Conservation (phyloP, 2,329 filamentous ascomycete genomes). For the Diaporthe sp. region DNA sequence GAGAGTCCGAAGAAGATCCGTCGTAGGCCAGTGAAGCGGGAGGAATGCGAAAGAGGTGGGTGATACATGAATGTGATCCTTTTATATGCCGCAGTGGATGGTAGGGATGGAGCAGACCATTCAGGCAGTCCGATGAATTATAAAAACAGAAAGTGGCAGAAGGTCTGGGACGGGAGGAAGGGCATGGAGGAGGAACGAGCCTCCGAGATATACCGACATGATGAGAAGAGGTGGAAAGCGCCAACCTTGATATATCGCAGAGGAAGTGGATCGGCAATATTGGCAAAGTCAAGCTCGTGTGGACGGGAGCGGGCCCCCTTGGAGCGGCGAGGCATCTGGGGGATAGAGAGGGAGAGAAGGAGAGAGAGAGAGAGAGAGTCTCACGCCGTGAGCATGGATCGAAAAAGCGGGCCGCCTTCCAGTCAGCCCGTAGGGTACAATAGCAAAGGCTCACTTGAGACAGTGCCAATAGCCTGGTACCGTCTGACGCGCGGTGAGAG, state of each 20-base stretch:
- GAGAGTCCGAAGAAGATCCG: constrained; percentile 16
- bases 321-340: constrained; percentile 26
- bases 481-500: constrained; percentile 30
- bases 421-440: constrained; percentile 36
- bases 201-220: constrained; percentile 30
- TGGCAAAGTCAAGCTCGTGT: constrained; percentile 11
- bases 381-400: constrained; percentile 34
- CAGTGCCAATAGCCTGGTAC: constrained; percentile 38
- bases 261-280: constrained; percentile 31
- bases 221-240: constrained; percentile 3
- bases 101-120: neutral
- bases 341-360: neutral
- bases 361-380: constrained; percentile 20
- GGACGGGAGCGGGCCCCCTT: constrained; percentile 8
- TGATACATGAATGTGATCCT: constrained; percentile 27
- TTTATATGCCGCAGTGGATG: neutral
- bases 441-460: constrained; percentile 39
- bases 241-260: constrained; percentile 32
- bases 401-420: constrained; percentile 34
- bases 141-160: constrained; percentile 4
- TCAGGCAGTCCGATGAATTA: neutral
- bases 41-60: constrained; percentile 20
- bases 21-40: constrained; percentile 19
- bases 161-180: constrained; percentile 1
- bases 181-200: constrained; percentile 19